phyloP scores from a whole-genome alignment of 2,329 filamentous ascomycete genomes.

The Alternaria conjuncta region DNA sequence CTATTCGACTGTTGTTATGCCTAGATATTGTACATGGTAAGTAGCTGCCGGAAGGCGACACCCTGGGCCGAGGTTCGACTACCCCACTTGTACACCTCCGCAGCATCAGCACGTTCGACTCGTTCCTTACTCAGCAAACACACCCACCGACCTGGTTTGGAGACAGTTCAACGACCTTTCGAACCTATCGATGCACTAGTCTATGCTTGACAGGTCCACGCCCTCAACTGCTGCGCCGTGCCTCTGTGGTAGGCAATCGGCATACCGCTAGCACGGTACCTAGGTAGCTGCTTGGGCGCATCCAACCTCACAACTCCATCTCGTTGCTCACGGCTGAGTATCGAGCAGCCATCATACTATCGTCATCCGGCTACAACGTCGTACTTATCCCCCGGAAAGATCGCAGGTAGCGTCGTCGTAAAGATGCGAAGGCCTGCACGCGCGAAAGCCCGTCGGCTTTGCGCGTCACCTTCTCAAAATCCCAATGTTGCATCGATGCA shows the following conservation, averaged over 20 bases:
- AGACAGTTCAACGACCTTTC: background rate
- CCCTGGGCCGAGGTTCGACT: conserved; percentile 18
- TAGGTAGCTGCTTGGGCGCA: background rate
- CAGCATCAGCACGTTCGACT: conserved; percentile 6
- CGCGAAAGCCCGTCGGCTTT: background rate
- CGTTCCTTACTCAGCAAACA: conserved; percentile 1
- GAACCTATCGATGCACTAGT: background rate
- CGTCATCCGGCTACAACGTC: background rate
- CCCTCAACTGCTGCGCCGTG: background rate
- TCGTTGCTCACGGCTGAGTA: background rate
- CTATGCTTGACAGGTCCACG: background rate
- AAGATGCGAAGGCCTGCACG: background rate
- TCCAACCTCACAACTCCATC: background rate
- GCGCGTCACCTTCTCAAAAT: background rate
- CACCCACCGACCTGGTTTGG: background rate
- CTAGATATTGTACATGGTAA: background rate
- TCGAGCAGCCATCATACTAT: background rate
- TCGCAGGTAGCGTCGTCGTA: background rate
- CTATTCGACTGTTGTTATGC: background rate
- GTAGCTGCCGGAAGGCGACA: background rate
- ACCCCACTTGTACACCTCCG: conserved; percentile 13
- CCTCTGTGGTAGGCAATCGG: background rate
- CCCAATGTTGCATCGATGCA: background rate
- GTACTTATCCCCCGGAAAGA: background rate
- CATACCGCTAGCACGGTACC: background rate